Base-by-base conservation (phyloP, 768 basidiomycete species). In the Panellus pusillus region DNA sequence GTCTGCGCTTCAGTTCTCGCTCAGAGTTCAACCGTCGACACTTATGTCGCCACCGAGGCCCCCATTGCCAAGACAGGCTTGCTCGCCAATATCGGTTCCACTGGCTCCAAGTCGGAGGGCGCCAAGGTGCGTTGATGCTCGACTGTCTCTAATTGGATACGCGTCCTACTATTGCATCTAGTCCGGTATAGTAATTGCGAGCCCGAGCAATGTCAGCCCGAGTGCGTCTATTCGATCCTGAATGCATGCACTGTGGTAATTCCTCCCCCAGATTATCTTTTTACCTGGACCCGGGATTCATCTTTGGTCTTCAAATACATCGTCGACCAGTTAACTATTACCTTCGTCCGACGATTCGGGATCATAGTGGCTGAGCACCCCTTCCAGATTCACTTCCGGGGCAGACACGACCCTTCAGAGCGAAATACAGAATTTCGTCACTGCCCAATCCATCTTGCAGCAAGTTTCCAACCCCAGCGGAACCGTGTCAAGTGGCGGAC, bases 261-360 rank as follows among this genome's bases (percentile, higher is more conserved):
- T 9, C 46, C 53, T 13, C 61, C 79, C 54, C 78, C 86, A 0
- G 60, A 86, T 65, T 86, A 87, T 57, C 68, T 84, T 35, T 89
- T 72, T 68, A 79, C 83, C 1, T 89, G 87, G 87, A 78, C 74
- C n/a, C 79, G 87, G 48, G 87, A 89, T 65, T 77, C 84, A 4
- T 78, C 86, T 1, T 74, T 88, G 52, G 82, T 83, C 3, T 83
- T 84, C 70, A 79, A 83, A 64, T 57, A 62, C 12, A 58, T 76
- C 52, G 68, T 74, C 46, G 70, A 76, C 48, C 65, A 73, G 72
- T 35, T 11, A 35, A 11, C 9, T 35, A n/a, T n/a, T n/a, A 24
- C 24, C 24, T 82, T 71, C 44, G 70, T 58, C n/a, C 11, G 37
- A 40, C 5, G 24, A 3, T 44, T 4, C 15, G 2, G 2, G n/a